Evolutionary conservation across 2,329 filamentous ascomycete species (phyloP).

Genomic region (Cryphonectria japonica): DNA sequence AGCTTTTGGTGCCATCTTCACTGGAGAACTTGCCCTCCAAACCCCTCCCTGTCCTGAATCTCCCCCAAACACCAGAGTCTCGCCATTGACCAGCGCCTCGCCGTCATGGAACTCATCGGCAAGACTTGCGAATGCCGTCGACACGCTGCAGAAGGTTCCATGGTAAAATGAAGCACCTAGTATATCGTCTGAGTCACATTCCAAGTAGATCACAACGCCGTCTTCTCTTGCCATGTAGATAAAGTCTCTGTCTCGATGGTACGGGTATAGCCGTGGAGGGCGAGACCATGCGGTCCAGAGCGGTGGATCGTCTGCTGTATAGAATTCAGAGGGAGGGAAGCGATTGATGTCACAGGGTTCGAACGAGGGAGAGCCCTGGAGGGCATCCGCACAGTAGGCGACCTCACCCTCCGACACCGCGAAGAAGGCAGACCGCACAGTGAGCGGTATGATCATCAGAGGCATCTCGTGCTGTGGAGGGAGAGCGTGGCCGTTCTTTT

Average conservation of each 20-base stretch:
- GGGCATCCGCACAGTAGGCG: constrained; percentile 57
- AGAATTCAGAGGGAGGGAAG: constrained; percentile 47
- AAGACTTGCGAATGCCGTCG: constrained; percentile 80
- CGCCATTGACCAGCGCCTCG: constrained; percentile 47
- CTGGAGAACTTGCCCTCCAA: constrained; percentile 61
- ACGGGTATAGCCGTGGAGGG: constrained; percentile 68
- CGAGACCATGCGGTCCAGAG: constrained; percentile 86
- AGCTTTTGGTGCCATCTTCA: background rate
- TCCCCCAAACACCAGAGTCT: constrained; percentile 80
- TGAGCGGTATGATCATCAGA: constrained; percentile 72
- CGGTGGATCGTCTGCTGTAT: constrained; percentile 54
- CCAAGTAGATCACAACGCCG: constrained; percentile 74
- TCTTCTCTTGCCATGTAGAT: constrained; percentile 90
- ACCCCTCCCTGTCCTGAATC: constrained; percentile 77
- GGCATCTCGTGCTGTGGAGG: constrained; percentile 62
- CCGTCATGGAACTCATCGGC: constrained; percentile 54
- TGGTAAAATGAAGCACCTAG: constrained; percentile 60
- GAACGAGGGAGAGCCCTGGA: constrained; percentile 55
- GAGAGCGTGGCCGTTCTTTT: constrained; percentile 54
- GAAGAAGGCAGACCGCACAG: constrained; percentile 71
- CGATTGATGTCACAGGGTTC: constrained; percentile 48
- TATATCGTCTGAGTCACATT: constrained; percentile 63
- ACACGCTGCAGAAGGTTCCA: constrained; percentile 74
- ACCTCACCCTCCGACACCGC: constrained; percentile 66
- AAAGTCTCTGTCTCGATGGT: constrained; percentile 69